These are phyloP conservation scores for Euphorbia peplus DNA, from an alignment of 345 rosid genomes.

Conservation along the genomic window DNA sequence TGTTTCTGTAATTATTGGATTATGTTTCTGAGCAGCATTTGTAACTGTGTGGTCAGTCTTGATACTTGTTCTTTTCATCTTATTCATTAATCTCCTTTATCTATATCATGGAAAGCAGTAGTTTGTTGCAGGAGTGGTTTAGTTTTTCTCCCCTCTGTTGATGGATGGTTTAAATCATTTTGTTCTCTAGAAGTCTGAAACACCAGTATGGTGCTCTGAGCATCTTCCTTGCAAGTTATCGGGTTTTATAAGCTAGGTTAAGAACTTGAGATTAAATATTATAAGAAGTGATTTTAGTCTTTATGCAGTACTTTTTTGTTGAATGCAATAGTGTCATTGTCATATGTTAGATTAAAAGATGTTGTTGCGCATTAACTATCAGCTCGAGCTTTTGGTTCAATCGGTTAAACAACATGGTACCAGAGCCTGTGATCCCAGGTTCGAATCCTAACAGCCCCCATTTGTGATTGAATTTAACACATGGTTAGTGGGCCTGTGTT, in stretches of 20 bases:
- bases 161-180: background rate
- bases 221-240: background rate
- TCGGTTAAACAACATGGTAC: too few relatives aligned
- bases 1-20: background rate
- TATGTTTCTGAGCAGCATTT: background rate
- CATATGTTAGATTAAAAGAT: too few relatives aligned
- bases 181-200: background rate
- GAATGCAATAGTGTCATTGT: slow-evolving; percentile 5
- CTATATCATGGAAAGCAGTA: background rate
- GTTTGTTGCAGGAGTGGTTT: background rate
- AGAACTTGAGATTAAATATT: background rate
- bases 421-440: too few relatives aligned
- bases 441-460: too few relatives aligned
- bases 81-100: too few relatives aligned
- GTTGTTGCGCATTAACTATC: too few relatives aligned
- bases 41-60: background rate
- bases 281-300: background rate
- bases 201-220: background rate
- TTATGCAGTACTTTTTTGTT: background rate
- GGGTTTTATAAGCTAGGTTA: background rate
- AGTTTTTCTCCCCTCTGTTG: background rate
- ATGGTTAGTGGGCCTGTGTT: too few relatives aligned
- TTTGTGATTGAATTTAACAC: too few relatives aligned
- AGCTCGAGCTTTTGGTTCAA: too few relatives aligned
- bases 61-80: too few relatives aligned